A percentile compares a stretch with the other conserved stretches of the same genome.
Evolutionary conservation across 768 basidiomycete species (phyloP).

Genomic region (Kwoniella botswanensis): DNA sequence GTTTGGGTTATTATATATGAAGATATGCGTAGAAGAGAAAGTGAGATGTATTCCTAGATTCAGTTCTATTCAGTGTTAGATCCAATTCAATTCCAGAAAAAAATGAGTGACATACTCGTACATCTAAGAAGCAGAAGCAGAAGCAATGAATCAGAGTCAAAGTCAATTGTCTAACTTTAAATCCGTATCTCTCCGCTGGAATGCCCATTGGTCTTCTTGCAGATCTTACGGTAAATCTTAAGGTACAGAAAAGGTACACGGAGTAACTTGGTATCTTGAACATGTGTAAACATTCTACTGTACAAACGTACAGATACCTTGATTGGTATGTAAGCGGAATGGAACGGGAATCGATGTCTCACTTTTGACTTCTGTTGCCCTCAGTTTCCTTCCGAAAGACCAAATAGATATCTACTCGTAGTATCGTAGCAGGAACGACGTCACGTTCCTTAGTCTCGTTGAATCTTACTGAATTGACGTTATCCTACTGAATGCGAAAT

Average conservation of each 20-base stretch:
- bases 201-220: neutral
- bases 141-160: neutral
- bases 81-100: too few relatives aligned
- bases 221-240: neutral
- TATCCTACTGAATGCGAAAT: too few relatives aligned
- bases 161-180: neutral
- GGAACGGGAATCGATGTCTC: slow-evolving; percentile 9
- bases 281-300: neutral
- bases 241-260: slow-evolving; percentile 1
- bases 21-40: too few relatives aligned
- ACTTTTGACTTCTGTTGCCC: neutral
- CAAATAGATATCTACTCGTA: too few relatives aligned
- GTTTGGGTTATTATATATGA: too few relatives aligned
- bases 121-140: neutral
- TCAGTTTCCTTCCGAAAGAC: neutral
- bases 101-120: too few relatives aligned
- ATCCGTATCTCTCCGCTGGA: neutral
- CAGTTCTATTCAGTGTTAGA: too few relatives aligned
- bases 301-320: too few relatives aligned
- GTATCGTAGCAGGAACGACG: neutral
- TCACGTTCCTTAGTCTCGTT: slow-evolving; percentile 1
- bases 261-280: neutral
- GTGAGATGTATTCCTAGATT: too few relatives aligned
- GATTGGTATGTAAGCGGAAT: neutral
- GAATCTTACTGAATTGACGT: too few relatives aligned